Percentiles rank a stretch among this genome's conserved stretches.
phyloP scores from a whole-genome alignment of 495 filamentous ascomycete species.

The Aspergillus funiculosus region DNA sequence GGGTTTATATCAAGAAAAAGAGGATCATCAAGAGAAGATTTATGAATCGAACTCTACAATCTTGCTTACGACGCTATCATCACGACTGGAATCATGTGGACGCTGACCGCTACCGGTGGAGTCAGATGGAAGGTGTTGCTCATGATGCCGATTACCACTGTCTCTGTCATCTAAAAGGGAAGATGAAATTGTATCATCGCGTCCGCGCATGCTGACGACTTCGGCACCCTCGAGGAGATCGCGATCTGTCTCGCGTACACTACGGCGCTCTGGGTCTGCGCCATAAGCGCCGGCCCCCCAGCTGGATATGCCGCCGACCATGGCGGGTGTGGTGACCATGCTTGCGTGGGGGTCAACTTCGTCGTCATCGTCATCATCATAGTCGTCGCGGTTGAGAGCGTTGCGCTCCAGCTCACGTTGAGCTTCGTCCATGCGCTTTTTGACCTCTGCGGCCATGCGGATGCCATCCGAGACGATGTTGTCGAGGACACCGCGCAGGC shows the following conservation, averaged over 20 bases:
- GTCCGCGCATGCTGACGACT: slow-evolving; percentile 23
- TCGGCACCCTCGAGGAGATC: slow-evolving; percentile 23
- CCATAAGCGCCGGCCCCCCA: slow-evolving; percentile 45
- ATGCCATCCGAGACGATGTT: slow-evolving; percentile 97
- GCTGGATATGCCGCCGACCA: slow-evolving; percentile 41
- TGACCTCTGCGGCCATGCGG: slow-evolving; percentile 86
- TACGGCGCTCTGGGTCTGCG: slow-evolving; percentile 49
- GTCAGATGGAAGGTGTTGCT: neutral
- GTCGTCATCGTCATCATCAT: slow-evolving; percentile 73
- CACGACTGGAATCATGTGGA: slow-evolving; percentile 8
- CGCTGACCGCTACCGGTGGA: neutral
- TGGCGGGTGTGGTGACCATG: slow-evolving; percentile 19
- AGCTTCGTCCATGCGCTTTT: slow-evolving; percentile 87
- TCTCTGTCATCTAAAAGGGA: slow-evolving; percentile 28
- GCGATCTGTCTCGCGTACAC: slow-evolving; percentile 22
- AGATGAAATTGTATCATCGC: slow-evolving; percentile 27
- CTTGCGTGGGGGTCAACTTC: slow-evolving; percentile 36
- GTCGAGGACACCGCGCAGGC: slow-evolving; percentile 85
- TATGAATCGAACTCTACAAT: slow-evolving; percentile 39
- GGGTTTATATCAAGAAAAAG: too few relatives aligned
- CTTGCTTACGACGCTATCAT: slow-evolving; percentile 33
- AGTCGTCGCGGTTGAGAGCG: slow-evolving; percentile 63
- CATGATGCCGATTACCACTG: slow-evolving; percentile 3
- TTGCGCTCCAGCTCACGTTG: slow-evolving; percentile 78
- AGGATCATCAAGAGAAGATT: slow-evolving; percentile 13